Evolutionary conservation across 441 rosid genomes (phyloP).

Genomic region (Populus hybrid): DNA sequence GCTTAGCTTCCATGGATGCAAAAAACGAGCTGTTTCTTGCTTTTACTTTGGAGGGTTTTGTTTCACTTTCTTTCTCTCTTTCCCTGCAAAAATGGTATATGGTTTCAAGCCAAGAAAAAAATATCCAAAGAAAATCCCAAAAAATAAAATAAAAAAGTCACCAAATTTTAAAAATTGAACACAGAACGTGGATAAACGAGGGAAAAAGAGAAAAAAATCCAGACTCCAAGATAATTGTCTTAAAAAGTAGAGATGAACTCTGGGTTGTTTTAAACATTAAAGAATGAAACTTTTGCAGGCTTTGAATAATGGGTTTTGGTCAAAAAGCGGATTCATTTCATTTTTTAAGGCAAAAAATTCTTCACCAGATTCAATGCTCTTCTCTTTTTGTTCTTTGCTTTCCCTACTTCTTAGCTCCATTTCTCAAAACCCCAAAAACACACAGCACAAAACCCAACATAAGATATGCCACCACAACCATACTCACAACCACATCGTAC

Average conservation of each 20-base stretch:
- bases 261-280: constrained; percentile 34
- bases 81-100: constrained; percentile 15
- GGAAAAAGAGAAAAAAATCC: constrained; percentile 16
- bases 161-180: constrained; percentile 16
- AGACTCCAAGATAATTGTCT: constrained; percentile 60
- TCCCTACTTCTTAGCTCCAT: constrained; percentile 19
- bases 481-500: not conserved
- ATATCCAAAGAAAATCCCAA: constrained; percentile 7
- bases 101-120: constrained; percentile 18
- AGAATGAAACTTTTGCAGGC: constrained; percentile 36
- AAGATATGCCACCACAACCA: not conserved
- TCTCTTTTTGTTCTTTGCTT: constrained; percentile 30
- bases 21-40: constrained; percentile 55
- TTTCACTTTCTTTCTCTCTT: not conserved
- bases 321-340: constrained; percentile 27
- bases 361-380: constrained; percentile 21
- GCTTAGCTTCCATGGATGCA: constrained; percentile 42
- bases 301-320: constrained; percentile 32
- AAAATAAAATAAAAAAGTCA: constrained; percentile 19
- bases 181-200: constrained; percentile 46
- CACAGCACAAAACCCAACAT: not conserved
- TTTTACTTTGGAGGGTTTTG: constrained; percentile 12
- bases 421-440: not conserved
- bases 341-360: constrained; percentile 13
- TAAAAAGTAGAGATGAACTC: constrained; percentile 40